Evolutionary conservation across 1,139 yeast genomes (phyloP), one percentile per base, ranked within the genome.

Genomic region (Pichia sp.): DNA sequence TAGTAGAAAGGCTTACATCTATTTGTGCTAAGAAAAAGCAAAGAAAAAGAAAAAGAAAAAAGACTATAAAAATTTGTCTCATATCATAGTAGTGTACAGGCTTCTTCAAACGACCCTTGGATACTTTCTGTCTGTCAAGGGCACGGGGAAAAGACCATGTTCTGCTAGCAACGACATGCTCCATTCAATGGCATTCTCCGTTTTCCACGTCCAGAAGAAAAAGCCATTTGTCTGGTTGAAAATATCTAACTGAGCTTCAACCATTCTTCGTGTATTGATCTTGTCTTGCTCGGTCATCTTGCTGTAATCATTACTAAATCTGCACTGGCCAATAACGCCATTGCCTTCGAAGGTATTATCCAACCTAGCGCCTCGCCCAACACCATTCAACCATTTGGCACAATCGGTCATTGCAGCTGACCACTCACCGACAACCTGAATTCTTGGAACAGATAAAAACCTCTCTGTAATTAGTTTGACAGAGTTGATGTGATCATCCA

Each of bases 191-290:
- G 95, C 81, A 63, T 73, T 71, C 70, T 93, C 98, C 34, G 96
- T 87, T 75, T 90, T 92, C 83, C 87, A 90, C 70, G 85, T 84
- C 99, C 97, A 93, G 76, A 86, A 88, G 57, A 90, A 77, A 90
- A 95, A 90, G n/a, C 97, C 97, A 56, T 78, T 78, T 48, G 81
- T 78, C 63, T 77, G 77, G 63, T 85, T 90, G 65, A 78, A 90
- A 2, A 95, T 87, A 66, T 89, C 97, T 62, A 93, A 72, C 75
- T 93, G 98, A 34, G 96, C 96, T 72, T 92, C 97, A 56, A 92
- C 76, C 67, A 78, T 87, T 62, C 74, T 78, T 67, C 97, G 82
- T 23, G 87, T 82, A 62, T 85, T 75, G 19, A 67, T 64, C 64
- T 76, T 81, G 64, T 81, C 77, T 49, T 78, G 77, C 2, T 73